Evolutionary conservation across 352 stramenopile genomes (phyloP), one percentile per base, ranked within the genome.

Genomic region (Pythium utonaiense): DNA sequence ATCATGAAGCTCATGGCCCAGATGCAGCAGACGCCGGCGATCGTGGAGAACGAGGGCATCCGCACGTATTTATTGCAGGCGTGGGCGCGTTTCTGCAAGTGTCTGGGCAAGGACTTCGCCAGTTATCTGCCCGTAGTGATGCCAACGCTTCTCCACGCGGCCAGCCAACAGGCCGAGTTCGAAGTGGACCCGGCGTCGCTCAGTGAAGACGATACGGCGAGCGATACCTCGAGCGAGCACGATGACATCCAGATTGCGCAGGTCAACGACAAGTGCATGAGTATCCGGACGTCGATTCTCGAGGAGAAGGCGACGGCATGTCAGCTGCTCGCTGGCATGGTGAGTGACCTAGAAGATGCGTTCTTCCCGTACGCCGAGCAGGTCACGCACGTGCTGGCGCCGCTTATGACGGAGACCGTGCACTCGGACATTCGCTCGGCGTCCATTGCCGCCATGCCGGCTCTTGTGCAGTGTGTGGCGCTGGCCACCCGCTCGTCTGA

Each of bases 311-410:
- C 83, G 5, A 95, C 83, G 7, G 85, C 85, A 12, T 95, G 85
- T 28, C 77, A 93, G 57, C 69, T 95, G 44, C 70, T 95, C 47
- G 80, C 76, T 24, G 75, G 78, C 16, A 88, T 95, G 76, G 81
- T 90, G 5, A 77, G 64, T 10, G 78, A 93, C 60, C 64, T 95
- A n/a, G 75, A 93, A 44, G 85, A 89, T 22, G 78, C 78, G 10
- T 95, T 95, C 62, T 95, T 95, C 62, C 85, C 85, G 13, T 95
- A 93, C 57, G 85, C 83, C 0, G 83, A 95, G 67, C 85, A 95
- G 54, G 83, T 92, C 24, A 93, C 85, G 10, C 80, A 92, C 50
- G 78, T 95, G 31, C 71, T 95, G 14, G 82, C 81, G 27, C 85
- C 85, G 21, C 64, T 95, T 6, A 73, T 95, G 54, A 95, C 83